Percentiles rank a stretch among this genome's conserved stretches.
Conservation (phyloP, 176 grass and related monocot species). For the Aegilops sharonensis region DNA sequence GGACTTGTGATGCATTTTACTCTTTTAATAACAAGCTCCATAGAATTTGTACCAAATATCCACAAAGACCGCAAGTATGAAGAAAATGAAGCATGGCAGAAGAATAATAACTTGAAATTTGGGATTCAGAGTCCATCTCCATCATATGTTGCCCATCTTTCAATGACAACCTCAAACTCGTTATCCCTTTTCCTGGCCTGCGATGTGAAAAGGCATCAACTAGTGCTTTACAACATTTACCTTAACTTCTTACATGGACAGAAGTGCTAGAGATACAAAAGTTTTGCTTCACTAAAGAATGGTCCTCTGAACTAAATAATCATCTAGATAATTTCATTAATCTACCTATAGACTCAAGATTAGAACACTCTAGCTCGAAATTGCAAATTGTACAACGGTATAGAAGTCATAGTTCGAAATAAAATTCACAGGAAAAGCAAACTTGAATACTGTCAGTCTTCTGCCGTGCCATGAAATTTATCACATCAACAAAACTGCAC, state of each 20-base stretch:
- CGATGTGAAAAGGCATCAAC: conserved; percentile 12
- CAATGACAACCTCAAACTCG: conserved; percentile 80
- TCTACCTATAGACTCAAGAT: not conserved
- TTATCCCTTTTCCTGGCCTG: conserved; percentile 83
- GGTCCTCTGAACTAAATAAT: not conserved
- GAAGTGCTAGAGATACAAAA: not conserved
- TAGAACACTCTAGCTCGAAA: not conserved
- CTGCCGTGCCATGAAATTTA: conserved; percentile 3
- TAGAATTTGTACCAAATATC: not conserved
- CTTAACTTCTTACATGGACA: conserved; percentile 1
- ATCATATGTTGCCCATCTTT: conserved; percentile 97
- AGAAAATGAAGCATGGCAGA: not conserved
- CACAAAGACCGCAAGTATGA: not conserved
- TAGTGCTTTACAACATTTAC: not conserved
- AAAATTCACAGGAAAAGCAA: not conserved
- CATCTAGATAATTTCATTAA: not conserved
- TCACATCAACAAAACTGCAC: not conserved
- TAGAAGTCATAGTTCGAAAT: conserved; percentile 25
- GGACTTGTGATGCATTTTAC: no score
- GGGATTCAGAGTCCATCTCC: conserved; percentile 75
- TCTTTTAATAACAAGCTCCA: not conserved
- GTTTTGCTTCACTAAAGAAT: conserved; percentile 2
- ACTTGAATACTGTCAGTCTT: not conserved
- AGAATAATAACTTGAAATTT: not conserved
- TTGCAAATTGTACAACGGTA: not conserved